These are phyloP conservation scores for Trichomonascaceae sp. DNA, from an alignment of 1,139 yeast species.

Conservation along the genomic window DNA sequence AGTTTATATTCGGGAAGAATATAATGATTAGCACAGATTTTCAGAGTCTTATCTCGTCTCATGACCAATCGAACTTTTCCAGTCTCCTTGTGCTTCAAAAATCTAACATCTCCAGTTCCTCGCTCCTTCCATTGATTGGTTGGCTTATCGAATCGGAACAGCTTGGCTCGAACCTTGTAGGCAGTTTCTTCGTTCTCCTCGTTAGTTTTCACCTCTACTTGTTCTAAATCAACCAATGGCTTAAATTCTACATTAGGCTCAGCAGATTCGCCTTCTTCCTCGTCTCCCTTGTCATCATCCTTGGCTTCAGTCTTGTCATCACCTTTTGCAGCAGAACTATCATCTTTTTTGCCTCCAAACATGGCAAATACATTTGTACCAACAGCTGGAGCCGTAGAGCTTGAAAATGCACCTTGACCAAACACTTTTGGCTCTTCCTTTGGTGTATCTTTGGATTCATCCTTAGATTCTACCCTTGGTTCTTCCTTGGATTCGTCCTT, in stretches of 20 bases:
- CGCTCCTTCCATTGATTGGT: conserved; percentile 97
- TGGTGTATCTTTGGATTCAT: conserved; percentile 6
- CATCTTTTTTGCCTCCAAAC: conserved; percentile 76
- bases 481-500: conserved; percentile 8
- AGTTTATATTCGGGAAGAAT: conserved; percentile 78
- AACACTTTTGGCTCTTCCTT: conserved; percentile 18
- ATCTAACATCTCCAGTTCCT: conserved; percentile 97
- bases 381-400: conserved; percentile 54
- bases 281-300: conserved; percentile 30
- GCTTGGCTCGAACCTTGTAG: conserved; percentile 80
- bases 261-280: conserved; percentile 68
- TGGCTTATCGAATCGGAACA: conserved; percentile 76
- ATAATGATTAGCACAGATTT: conserved; percentile 96
- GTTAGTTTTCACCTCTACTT: conserved; percentile 93
- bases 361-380: conserved; percentile 63
- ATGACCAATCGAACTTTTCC: conserved; percentile 82
- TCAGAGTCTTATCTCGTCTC: conserved; percentile 98
- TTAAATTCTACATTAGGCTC: conserved; percentile 95
- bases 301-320: conserved; percentile 34
- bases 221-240: conserved; percentile 90
- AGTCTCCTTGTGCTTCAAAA: conserved; percentile 78
- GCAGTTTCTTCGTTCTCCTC: conserved; percentile 92
- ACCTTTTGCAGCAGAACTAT: conserved; percentile 13
- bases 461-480: conserved; percentile 15
- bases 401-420: conserved; percentile 23